These are phyloP conservation scores for Onygenales sp. DNA, from an alignment of 2,329 filamentous ascomycete genomes.

Conservation along the genomic window DNA sequence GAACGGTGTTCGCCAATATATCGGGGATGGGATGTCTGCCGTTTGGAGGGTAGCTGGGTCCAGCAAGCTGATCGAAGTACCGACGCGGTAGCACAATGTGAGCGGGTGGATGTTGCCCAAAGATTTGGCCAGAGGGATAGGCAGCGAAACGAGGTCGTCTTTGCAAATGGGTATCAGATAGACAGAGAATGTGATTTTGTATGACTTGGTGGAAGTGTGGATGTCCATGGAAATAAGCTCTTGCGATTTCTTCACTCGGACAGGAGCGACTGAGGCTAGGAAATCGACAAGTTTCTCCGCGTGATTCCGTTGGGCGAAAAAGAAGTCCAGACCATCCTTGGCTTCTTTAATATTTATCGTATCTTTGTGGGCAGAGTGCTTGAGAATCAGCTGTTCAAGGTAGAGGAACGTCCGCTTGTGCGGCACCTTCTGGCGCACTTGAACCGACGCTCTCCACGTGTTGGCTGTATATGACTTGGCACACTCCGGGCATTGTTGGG, in stretches of 20 bases:
- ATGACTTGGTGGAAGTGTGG: constrained; percentile 82
- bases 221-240: constrained; percentile 89
- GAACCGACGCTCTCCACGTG: constrained; percentile 86
- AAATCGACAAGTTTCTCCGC: constrained; percentile 91
- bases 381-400: constrained; percentile 90
- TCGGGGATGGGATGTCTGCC: constrained; percentile 67
- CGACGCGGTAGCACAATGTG: constrained; percentile 75
- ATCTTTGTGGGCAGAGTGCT: constrained; percentile 82
- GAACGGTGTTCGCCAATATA: constrained; percentile 92
- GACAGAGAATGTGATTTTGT: constrained; percentile 87
- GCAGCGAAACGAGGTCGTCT: constrained; percentile 89
- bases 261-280: constrained; percentile 68
- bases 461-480: constrained; percentile 94
- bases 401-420: constrained; percentile 83
- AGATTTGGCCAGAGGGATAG: constrained; percentile 77
- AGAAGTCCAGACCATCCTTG: constrained; percentile 94
- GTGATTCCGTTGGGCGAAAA: constrained; percentile 79
- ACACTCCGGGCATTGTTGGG: constrained; percentile 91
- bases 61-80: constrained; percentile 79
- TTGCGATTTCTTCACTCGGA: constrained; percentile 73
- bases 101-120: constrained; percentile 83
- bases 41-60: constrained; percentile 88
- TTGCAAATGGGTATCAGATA: constrained; percentile 94
- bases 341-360: constrained; percentile 98
- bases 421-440: constrained; percentile 91